Conservation (phyloP, 2,329 filamentous ascomycete species). For the Exophiala alcalophila region DNA sequence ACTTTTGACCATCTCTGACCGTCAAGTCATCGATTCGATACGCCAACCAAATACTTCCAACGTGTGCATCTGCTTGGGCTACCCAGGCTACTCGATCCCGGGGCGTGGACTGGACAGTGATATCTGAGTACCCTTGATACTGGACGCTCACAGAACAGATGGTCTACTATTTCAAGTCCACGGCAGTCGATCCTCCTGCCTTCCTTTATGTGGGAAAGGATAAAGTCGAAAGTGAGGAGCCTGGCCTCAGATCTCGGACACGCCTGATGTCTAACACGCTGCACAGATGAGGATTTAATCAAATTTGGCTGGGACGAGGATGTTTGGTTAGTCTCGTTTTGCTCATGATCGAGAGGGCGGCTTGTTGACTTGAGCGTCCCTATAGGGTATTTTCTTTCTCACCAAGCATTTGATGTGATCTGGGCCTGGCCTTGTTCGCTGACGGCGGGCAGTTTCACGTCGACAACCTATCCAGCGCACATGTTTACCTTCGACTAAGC, state of each 20-base stretch:
- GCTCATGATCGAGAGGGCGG: too few relatives aligned
- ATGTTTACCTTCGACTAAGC: constrained; percentile 85
- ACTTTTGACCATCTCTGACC: too few relatives aligned
- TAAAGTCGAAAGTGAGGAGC: constrained; percentile 94
- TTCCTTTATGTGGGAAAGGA: constrained; percentile 97
- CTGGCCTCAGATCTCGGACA: constrained; percentile 9
- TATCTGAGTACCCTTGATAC: too few relatives aligned
- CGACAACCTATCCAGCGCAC: constrained; percentile 93
- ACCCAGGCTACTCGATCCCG: too few relatives aligned
- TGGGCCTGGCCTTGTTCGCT: not conserved
- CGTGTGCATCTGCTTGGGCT: too few relatives aligned
- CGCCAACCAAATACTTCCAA: too few relatives aligned
- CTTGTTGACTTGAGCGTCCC: too few relatives aligned
- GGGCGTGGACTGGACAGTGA: too few relatives aligned
- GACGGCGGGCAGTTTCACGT: constrained; percentile 71
- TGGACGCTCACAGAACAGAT: constrained; percentile 54
- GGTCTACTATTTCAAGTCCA: constrained; percentile 97
- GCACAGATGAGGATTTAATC: constrained; percentile 88
- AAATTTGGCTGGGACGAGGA: constrained; percentile 92
- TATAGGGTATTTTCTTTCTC: too few relatives aligned
- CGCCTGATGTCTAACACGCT: constrained; percentile 2
- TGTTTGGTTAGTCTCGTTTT: constrained; percentile 77
- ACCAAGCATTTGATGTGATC: too few relatives aligned
- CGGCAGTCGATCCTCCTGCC: constrained; percentile 73
- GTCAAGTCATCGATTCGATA: too few relatives aligned